Base-by-base conservation (phyloP, 495 filamentous ascomycete genomes). In the Amorphotheca resinae region DNA sequence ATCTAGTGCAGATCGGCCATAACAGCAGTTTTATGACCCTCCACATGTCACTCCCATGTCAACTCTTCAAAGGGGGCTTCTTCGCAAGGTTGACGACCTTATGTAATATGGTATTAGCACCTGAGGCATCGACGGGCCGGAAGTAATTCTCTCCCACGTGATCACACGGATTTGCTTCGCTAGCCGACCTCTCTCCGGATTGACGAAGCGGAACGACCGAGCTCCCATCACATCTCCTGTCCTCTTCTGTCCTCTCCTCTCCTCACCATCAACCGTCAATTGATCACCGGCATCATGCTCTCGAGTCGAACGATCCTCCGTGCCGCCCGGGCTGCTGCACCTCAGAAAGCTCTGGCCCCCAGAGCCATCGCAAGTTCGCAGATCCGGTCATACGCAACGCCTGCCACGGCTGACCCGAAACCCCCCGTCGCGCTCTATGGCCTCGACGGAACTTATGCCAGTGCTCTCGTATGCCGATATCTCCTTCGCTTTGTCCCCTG, bases 381-480 rank as follows among this genome's bases (percentile, higher is more conserved):
- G 28, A 45, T 49, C 37, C 50, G 54, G 17, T 38, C 34, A 18
- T 96, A 86, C 66, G 88, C 91, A 63, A 68, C 76, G 57, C 42
- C 59, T 23, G 68, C 74, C 44, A 70, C 84, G 48, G 64, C 73
- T 58, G 74, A 78, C 36, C 67, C 78, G 58, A 88, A 83, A 71
- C 78, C 88, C 49, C 91, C 91, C 41, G 73, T 95, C 59, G 76
- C 87, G 42, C 72, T 98, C 50, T 98, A 84, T 67, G 91, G 91
- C 48, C 71, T 98, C 66, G 91, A 95, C 64, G 91, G 91, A 56
- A 96, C 89, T 59, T 98, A 98, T 70, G 93, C 91, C 58, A 84
- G 78, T 72, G 91, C 91, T 70, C 72, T 98, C 79, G 91, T 98
- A 86, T 62, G 78, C 65, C 49, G n/a, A 37, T 18, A 8, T 37